phyloP scores from a whole-genome alignment of 1,284 basidiomycete genomes.

The Singerocomus inundabilis region DNA sequence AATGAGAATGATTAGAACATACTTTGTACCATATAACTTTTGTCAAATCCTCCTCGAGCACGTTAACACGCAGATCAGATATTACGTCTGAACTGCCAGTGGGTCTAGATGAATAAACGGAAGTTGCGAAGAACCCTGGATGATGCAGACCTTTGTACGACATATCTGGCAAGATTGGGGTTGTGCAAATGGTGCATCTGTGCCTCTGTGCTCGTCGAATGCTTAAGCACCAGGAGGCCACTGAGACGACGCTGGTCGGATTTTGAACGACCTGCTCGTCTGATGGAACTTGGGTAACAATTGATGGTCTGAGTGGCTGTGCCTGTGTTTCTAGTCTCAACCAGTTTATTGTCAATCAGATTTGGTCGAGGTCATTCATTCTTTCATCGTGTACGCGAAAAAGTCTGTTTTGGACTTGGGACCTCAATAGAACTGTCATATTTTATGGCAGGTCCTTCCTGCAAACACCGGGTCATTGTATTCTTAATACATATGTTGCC shows the following conservation, averaged over 20 bases:
- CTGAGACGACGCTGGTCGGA: constrained; percentile 7
- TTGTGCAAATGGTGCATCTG: constrained; percentile 25
- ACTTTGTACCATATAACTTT: constrained; percentile 76
- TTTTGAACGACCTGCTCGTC: constrained; percentile 11
- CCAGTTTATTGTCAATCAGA: too few species aligned
- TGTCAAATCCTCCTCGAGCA: constrained; percentile 55
- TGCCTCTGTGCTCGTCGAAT: not conserved
- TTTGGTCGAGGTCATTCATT: not conserved
- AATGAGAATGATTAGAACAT: constrained; percentile 14
- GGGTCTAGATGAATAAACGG: not conserved
- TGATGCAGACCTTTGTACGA: constrained; percentile 33
- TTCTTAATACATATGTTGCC: too few species aligned
- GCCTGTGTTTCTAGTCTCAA: not conserved
- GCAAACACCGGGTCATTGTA: too few species aligned
- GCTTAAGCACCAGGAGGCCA: not conserved
- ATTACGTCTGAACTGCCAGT: constrained; percentile 66
- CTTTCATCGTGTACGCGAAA: not conserved
- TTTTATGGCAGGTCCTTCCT: too few species aligned
- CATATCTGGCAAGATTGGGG: constrained; percentile 33
- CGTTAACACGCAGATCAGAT: constrained; percentile 65
- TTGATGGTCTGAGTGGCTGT: constrained; percentile 15
- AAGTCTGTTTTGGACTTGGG: not conserved
- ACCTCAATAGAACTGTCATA: not conserved
- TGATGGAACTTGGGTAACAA: not conserved
- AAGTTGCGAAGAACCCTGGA: not conserved